Base-by-base conservation (phyloP, 495 filamentous ascomycete genomes). In the Viridothelium virens region DNA sequence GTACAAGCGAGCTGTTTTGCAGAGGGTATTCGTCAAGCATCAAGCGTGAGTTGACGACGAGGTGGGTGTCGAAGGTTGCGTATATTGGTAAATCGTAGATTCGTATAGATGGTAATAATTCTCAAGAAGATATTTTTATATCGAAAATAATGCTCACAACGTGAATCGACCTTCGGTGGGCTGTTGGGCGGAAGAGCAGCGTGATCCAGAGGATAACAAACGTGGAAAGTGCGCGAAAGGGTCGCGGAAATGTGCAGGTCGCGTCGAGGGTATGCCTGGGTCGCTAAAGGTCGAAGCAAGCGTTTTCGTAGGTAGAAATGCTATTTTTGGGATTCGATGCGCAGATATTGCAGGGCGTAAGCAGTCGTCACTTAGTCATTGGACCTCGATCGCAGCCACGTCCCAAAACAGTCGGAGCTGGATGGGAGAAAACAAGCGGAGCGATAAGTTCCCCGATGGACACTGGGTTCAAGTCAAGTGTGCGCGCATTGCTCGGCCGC, bases 301-400 rank as follows among this genome's bases (percentile, higher is more conserved):
- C 7, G 7, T 10, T 33, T 59, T 10, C 5, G 2, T n/a, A 18
- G 5, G 48, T 36, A 36, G 36, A 36, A 59, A 9, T 33, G 53
- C 11, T 36, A 36, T 33, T 59, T 18, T 36, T 33, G 5, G 31
- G 31, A 7, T 33, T 36, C 36, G 33, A 5, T 59, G 33, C 31
- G 53, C 31, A 59, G n/a, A 36, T 33, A 59, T 9, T 7, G 53
- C 53, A 59, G 18, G 53, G 14, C 31, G 25, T 36, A 0, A 44
- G 41, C 53, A 36, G 18, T 36, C 3, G 53, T 31, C 36, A 18
- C 53, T 59, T 7, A 36, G 31, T 59, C 53, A 59, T 59, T 33
- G 18, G 25, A 59, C 25, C 53, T 59, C 53, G 53, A 59, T 59
- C 53, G 31, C 11, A 18, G 53, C 53, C 53, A 18, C 53, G 53